Conservation (phyloP, 164 flowering plant genomes). For the Vitis rupestris region DNA sequence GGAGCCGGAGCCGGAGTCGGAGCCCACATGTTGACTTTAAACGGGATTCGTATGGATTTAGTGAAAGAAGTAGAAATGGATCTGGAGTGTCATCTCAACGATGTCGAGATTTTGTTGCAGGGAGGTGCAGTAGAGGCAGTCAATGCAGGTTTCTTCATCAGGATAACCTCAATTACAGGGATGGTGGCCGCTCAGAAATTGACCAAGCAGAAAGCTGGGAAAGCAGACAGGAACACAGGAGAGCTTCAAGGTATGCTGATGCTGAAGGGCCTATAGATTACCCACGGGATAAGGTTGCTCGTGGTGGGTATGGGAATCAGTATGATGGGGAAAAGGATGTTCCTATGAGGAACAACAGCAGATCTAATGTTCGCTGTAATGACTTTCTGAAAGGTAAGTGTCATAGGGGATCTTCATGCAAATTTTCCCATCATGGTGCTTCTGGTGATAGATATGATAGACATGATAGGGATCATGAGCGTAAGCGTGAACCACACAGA, state of each 20-base stretch:
- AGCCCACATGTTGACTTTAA: conserved; percentile 12
- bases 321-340: conserved; percentile 31
- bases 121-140: conserved; percentile 41
- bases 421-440: conserved; percentile 32
- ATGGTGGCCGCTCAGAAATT: conserved; percentile 20
- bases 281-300: conserved; percentile 14
- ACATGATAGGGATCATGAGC: no score
- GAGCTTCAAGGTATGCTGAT: conserved; percentile 18
- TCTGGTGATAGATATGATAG: conserved; percentile 22
- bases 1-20: conserved; percentile 26
- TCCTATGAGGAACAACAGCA: conserved; percentile 13
- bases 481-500: no score
- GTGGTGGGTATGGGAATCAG: conserved; percentile 9
- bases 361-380: conserved; percentile 24
- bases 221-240: conserved; percentile 27
- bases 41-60: conserved; percentile 27
- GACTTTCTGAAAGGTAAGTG: conserved; percentile 42
- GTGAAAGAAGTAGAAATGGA: conserved; percentile 30
- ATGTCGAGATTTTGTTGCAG: conserved; percentile 35
- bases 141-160: conserved; percentile 41
- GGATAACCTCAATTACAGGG: conserved; percentile 22
- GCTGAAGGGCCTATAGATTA: conserved; percentile 13
- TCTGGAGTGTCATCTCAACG: conserved; percentile 22
- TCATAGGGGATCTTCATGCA: conserved; percentile 45
- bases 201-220: conserved; percentile 18